Percentiles rank a stretch among this genome's conserved stretches.
phyloP scores from a whole-genome alignment of 345 rosid genomes.

The Adansonia digitata region DNA sequence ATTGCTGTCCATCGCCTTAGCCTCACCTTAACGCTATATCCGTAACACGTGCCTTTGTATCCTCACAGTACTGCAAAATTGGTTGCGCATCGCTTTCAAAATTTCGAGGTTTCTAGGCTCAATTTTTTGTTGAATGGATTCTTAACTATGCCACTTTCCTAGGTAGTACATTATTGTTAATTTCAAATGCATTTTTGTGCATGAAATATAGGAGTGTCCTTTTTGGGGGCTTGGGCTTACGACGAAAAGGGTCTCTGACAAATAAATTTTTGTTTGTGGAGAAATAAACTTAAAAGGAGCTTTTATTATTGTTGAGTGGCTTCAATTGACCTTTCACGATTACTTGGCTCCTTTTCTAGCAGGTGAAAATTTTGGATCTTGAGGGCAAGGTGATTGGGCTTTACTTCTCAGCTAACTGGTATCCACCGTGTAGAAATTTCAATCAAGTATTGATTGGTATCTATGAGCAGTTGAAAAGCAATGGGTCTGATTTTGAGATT shows the following conservation, averaged over 20 bases:
- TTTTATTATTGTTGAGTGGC: neutral
- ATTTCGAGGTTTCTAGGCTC: neutral
- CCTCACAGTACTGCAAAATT: neutral
- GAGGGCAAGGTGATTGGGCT: conserved; percentile 51
- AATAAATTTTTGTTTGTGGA: neutral
- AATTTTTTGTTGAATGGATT: neutral
- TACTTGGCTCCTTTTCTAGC: neutral
- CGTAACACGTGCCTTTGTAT: conserved; percentile 11
- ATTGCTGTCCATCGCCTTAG: neutral
- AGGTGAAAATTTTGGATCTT: conserved; percentile 51
- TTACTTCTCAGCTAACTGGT: conserved; percentile 68
- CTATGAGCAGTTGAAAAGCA: conserved; percentile 38
- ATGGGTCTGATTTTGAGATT: conserved; percentile 39
- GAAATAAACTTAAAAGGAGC: neutral
- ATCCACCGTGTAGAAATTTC: conserved; percentile 46
- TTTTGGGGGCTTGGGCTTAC: neutral
- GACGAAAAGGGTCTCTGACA: neutral
- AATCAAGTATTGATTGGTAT: conserved; percentile 23
- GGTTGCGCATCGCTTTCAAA: conserved; percentile 20
- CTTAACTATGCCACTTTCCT: neutral
- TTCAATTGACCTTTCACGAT: neutral
- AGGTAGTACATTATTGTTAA: neutral
- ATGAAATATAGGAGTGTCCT: neutral
- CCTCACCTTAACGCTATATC: conserved; percentile 17
- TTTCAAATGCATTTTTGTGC: neutral